Evolutionary conservation across 768 basidiomycete species (phyloP).

Genomic region (Lactarius hengduanensis): DNA sequence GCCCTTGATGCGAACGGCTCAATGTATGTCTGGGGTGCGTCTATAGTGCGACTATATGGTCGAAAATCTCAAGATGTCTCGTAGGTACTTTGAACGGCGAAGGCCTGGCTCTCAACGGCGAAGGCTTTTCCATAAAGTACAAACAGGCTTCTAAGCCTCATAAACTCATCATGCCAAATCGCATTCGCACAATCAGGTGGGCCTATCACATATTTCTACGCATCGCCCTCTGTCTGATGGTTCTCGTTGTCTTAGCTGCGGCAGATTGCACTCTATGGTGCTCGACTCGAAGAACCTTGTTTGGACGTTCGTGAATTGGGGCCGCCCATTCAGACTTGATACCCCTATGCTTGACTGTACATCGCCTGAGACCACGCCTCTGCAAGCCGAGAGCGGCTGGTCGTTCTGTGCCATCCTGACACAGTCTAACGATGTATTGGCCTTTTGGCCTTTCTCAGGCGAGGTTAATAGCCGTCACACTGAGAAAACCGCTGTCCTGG

Average conservation of each 20-base stretch:
- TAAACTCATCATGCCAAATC: slow-evolving; percentile 55
- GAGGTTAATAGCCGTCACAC: slow-evolving; percentile 40
- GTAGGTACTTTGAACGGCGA: slow-evolving; percentile 62
- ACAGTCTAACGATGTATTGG: slow-evolving; percentile 64
- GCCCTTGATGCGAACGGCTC: slow-evolving; percentile 74
- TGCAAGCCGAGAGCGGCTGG: slow-evolving; percentile 82
- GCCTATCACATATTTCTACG: slow-evolving; percentile 8
- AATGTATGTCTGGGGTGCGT: slow-evolving; percentile 79
- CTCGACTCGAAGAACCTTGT: slow-evolving; percentile 59
- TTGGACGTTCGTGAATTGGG: slow-evolving; percentile 80
- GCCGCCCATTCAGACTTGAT: slow-evolving; percentile 64
- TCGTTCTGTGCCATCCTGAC: slow-evolving; percentile 71
- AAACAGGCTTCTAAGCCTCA: slow-evolving; percentile 54
- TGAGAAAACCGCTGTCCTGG: slow-evolving; percentile 45
- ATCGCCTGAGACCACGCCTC: slow-evolving; percentile 47
- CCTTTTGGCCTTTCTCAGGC: slow-evolving; percentile 69
- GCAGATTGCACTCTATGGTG: slow-evolving; percentile 67
- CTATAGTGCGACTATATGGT: background rate
- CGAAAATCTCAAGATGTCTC: background rate
- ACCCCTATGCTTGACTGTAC: slow-evolving; percentile 41
- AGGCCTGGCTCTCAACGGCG: slow-evolving; percentile 40
- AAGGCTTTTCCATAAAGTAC: slow-evolving; percentile 56
- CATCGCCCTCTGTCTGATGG: background rate
- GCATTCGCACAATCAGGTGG: slow-evolving; percentile 67
- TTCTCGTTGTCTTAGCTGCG: slow-evolving; percentile 52